phyloP scores from a whole-genome alignment of 208 protist species.

The Trypanosoma conorhini region DNA sequence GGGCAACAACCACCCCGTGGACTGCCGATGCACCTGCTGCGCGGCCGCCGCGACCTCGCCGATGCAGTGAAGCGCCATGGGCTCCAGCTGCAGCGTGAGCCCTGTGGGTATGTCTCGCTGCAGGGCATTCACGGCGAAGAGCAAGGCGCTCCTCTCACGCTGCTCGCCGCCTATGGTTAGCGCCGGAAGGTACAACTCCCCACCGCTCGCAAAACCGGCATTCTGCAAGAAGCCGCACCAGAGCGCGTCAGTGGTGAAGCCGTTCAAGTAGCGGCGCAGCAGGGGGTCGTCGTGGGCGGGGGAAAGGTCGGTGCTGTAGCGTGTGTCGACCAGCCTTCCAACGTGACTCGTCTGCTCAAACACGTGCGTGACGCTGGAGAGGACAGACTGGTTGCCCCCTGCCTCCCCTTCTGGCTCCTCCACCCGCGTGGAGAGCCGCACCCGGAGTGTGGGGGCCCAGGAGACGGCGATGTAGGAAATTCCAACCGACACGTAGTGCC shows the following conservation, averaged over 20 bases:
- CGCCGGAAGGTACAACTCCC: constrained; percentile 56
- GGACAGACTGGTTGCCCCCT: constrained; percentile 13
- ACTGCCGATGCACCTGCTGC: constrained; percentile 31
- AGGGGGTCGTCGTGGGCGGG: constrained; percentile 25
- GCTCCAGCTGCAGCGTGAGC: constrained; percentile 24
- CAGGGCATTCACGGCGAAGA: constrained; percentile 13
- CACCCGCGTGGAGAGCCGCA: constrained; percentile 24
- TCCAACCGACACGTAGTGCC: constrained; percentile 57
- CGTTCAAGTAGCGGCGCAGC: constrained; percentile 31
- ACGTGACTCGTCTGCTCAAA: constrained; percentile 54
- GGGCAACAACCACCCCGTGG: constrained; percentile 35
- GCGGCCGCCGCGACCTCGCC: constrained; percentile 17
- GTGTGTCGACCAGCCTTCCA: constrained; percentile 45
- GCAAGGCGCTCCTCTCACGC: background rate
- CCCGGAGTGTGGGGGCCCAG: constrained; percentile 62
- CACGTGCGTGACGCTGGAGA: constrained; percentile 21
- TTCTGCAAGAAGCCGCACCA: constrained; percentile 63
- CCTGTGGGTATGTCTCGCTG: constrained; percentile 27
- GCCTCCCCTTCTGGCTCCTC: constrained; percentile 24
- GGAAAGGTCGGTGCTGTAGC: constrained; percentile 32
- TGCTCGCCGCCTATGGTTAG: constrained; percentile 8
- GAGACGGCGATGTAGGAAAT: constrained; percentile 57
- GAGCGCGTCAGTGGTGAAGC: constrained; percentile 53
- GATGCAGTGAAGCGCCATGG: constrained; percentile 43
- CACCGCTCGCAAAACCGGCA: constrained; percentile 44